A percentile compares a stretch with the other conserved stretches of the same genome.
Conservation (phyloP, 306 rosid genomes). For the Sindora glabra region DNA sequence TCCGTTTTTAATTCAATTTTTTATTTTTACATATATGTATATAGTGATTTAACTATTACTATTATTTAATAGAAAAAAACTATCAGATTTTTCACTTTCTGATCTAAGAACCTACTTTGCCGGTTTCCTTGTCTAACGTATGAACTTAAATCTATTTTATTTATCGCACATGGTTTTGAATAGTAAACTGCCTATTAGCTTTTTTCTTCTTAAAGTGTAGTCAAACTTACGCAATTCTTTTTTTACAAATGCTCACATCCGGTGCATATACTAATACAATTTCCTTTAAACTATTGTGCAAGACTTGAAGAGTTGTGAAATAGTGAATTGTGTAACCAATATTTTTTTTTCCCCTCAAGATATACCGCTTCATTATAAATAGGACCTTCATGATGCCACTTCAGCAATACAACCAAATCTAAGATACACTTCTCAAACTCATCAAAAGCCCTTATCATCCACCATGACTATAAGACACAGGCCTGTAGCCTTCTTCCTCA, state of each 20-base stretch:
- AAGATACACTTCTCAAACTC: not conserved
- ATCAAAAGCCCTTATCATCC: not conserved
- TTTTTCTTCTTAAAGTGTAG: not conserved
- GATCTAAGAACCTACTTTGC: slow-evolving; percentile 20
- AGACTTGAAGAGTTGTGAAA: too few relatives aligned
- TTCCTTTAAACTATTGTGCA: too few relatives aligned
- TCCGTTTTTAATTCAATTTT: too few relatives aligned
- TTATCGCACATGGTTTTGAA: slow-evolving; percentile 12
- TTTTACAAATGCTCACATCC: too few relatives aligned
- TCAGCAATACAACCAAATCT: slow-evolving; percentile 6
- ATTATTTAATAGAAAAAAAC: too few relatives aligned
- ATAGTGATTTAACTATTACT: too few relatives aligned
- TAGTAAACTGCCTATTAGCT: not conserved
- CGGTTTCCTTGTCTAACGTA: slow-evolving; percentile 18
- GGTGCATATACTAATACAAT: too few relatives aligned
- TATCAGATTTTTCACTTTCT: slow-evolving; percentile 10
- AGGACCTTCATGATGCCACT: slow-evolving; percentile 16
- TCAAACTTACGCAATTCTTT: not conserved
- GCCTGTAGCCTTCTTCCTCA: slow-evolving; percentile 12
- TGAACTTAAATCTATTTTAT: slow-evolving; percentile 12
- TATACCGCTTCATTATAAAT: too few relatives aligned
- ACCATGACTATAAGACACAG: slow-evolving; percentile 36
- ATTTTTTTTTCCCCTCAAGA: too few relatives aligned
- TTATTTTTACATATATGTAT: too few relatives aligned
- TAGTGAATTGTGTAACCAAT: too few relatives aligned